Base-by-base conservation (phyloP, 768 basidiomycete genomes). In the Rhizopogon vulgaris region DNA sequence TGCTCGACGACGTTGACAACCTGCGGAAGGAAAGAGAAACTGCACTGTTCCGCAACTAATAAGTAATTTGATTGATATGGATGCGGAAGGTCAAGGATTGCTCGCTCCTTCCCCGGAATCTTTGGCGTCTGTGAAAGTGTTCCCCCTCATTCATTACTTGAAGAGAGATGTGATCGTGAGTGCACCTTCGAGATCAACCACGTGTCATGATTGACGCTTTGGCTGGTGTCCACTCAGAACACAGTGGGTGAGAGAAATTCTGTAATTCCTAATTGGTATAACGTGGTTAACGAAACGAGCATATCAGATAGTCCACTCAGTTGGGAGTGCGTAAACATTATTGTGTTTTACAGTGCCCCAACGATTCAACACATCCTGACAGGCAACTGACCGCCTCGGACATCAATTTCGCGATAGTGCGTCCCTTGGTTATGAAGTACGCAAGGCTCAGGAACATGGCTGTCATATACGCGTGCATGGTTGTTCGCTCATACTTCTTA, bases 371-470 rank as follows among this genome's bases (percentile, higher is more conserved):
- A 32, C 39, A 38, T 37, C 48, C 48, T 50, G 27, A 15, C 39
- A 89, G 87, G n/a, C 89, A 92, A 60, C 73, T 93, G 51, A 88
- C 82, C 6, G 87, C 90, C 1, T 79, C 88, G 6, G 90, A 92
- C 61, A 79, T 93, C 68, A 88, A 90, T 62, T 90, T 89, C 56
- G 75, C 83, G 17, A 74, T 92, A 47, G 82, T 92, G 17, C 80
- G 88, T 6, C 90, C 90, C 0, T 65, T 91, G 30, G 85, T 90
- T 4, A 67, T 77, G 62, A 89, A 88, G 64, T 92, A 90, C 77
- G 85, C 89, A 6, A 76, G 78, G 51, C 76, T 90, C 43, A 75
- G 82, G 51, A 91, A 90, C 63, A 76, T 88, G 71, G 80, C 88
- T 10, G 73, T 81, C 27, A 79, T 90, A 37, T 90, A 87, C 62